phyloP scores from a whole-genome alignment of 1,284 basidiomycete species.

The Heterobasidion annosum region DNA sequence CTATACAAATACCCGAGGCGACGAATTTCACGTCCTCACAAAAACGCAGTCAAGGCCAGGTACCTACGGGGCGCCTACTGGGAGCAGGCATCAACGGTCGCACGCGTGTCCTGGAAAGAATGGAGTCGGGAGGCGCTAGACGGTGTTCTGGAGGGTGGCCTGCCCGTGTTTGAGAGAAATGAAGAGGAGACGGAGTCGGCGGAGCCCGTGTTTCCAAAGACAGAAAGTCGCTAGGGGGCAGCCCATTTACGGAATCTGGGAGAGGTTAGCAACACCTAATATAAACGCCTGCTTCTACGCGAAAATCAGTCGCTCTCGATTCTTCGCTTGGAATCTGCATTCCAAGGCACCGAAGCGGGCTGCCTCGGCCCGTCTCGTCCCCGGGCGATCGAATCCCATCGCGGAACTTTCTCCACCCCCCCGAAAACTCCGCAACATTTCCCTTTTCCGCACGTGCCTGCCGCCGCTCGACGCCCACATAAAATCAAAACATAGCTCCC shows the following conservation, averaged over 20 bases:
- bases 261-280: background rate
- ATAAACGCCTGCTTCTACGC: background rate
- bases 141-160: background rate
- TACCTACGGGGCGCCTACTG: background rate
- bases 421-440: slow-evolving; percentile 1
- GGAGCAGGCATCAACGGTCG: background rate
- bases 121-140: background rate
- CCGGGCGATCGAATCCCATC: background rate
- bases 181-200: background rate
- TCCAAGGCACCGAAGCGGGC: slow-evolving; percentile 12
- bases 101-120: background rate
- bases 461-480: background rate
- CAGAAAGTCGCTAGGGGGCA: background rate
- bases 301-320: slow-evolving; percentile 5
- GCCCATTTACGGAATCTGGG: background rate
- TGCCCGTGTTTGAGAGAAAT: background rate
- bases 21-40: background rate
- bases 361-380: slow-evolving; percentile 9
- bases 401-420: slow-evolving; percentile 5
- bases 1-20: slow-evolving; percentile 11
- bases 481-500: no score
- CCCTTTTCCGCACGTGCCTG: background rate
- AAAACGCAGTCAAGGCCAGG: background rate
- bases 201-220: background rate
- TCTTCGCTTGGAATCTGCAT: background rate